Evolutionary conservation across 176 grass and related monocot genomes (phyloP), one percentile per base, ranked within the genome.

Genomic region (bread wheat (Triticum aestivum)): DNA sequence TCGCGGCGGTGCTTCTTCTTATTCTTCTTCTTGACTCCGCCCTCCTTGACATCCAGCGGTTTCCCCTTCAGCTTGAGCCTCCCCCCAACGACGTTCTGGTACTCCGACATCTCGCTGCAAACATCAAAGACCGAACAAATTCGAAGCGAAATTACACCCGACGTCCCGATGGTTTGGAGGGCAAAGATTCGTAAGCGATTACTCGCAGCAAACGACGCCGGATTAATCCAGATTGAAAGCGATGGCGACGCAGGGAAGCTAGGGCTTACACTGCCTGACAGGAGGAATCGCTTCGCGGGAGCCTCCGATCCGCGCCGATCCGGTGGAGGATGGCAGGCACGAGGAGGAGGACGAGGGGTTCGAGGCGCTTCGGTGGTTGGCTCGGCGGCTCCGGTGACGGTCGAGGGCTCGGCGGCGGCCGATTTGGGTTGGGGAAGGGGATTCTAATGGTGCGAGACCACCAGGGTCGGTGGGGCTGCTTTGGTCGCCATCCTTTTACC

Each of bases 11-110:
- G 83, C 80, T 93, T 89, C 83, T 90, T 90, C 73, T 95, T 97
- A 1, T 69, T 95, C 84, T 97, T 95, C 63, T 95, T 95, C 75
- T 95, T 98, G 64, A 98, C 78, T 9, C 91, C 91, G 21, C 89
- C 89, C 49, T 90, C 90, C 86, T 98, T 95, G 11, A 98, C 96
- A 86, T 98, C 93, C 51, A 98, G 73, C 47, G 91, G 86, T 75
- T 98, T 98, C 45, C 96, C 96, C 68, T 98, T 95, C 84, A 98
- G 81, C 90, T 89, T 98, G 61, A 98, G 89, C 89, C 45, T 92
- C 9, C 95, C 95, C 11, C 81, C 91, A 27, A 95, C 93, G 42
- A 95, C 88, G 59, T 95, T 98, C 79, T 98, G 65, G 77, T 95
- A 98, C 35, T 89, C 89, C 41, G 93, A 95, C 95, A 98, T 98